Base-by-base conservation (phyloP, 805 yeast genomes). In the Blastobotrys parvus region DNA sequence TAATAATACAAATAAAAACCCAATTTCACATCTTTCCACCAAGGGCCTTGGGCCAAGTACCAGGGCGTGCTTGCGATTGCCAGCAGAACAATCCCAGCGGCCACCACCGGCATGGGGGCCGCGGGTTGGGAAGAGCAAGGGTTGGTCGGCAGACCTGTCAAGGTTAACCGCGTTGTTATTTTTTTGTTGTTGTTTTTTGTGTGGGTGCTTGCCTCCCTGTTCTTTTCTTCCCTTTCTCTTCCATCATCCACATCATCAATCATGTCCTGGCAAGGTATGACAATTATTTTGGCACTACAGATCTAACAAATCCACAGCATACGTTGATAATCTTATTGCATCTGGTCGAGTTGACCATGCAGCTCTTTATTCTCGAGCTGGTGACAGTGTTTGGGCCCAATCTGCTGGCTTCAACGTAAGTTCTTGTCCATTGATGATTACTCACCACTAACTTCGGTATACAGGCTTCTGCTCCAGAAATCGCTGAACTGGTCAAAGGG, bases 351-450 rank as follows among this genome's bases (percentile, higher is more conserved):
- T 92, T 52, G 97, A 90, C 69, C 79, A 79, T 63, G 96, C 97
- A 27, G 92, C 94, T 34, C 78, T 92, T 53, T 89, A 84, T 67
- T 89, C 97, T 7, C 82, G 84, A 53, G 95, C 94, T 11, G 98
- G 98, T 37, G 95, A 89, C 63, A 75, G 95, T 17, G 75, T 79
- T 42, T 92, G 98, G 98, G 97, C 97, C 18, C 77, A 80, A 53
- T 72, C 92, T 15, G 74, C 82, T 47, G 76, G 77, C 33, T 76
- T 86, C 47, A 61, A 69, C 29, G 58, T 54, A 42, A 8, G 58
- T 52, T 15, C 5, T 17, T 15, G 31, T 19, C 29, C 15, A 10
- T 22, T 37, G 27, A 20, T 5, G 35, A 20, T n/a, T 32, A 31
- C 6, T n/a, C n/a, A n/a, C n/a, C n/a, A n/a, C n/a, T 32, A 17